A percentile compares a stretch with the other conserved stretches of the same genome.
These are phyloP conservation scores for Fraxinus ornus DNA, from an alignment of 305 asterid species.

Conservation along the genomic window DNA sequence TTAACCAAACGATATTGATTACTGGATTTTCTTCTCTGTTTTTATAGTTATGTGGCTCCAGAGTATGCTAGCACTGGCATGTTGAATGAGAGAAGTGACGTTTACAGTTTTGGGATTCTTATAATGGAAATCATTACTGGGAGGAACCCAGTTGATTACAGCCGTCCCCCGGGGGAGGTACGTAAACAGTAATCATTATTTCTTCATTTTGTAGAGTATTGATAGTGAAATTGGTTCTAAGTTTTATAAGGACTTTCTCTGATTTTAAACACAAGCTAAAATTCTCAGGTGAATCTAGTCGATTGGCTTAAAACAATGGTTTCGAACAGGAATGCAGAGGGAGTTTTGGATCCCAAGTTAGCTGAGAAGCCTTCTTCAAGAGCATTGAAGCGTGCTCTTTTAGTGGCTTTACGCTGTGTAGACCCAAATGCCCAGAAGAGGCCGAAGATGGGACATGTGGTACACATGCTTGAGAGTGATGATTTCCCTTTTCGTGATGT, in stretches of 20 bases:
- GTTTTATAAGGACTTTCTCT: neutral
- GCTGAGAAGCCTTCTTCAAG: conserved; percentile 43
- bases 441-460: conserved; percentile 55
- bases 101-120: conserved; percentile 85
- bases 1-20: neutral
- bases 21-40: neutral
- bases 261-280: neutral
- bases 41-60: conserved; percentile 80
- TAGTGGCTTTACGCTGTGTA: conserved; percentile 52
- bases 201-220: neutral
- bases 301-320: conserved; percentile 62
- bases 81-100: conserved; percentile 88
- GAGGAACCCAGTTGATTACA: conserved; percentile 77
- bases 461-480: conserved; percentile 56
- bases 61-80: conserved; percentile 94
- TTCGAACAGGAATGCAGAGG: conserved; percentile 41
- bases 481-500: conserved; percentile 42
- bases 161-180: conserved; percentile 75
- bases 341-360: conserved; percentile 51
- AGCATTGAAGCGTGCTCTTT: conserved; percentile 46
- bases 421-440: conserved; percentile 56
- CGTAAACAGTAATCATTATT: conserved; percentile 12
- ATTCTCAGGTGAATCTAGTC: conserved; percentile 41
- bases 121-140: conserved; percentile 89
- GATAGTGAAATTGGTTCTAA: neutral